A percentile compares a stretch with the other conserved stretches of the same genome.
These are phyloP conservation scores for Zoysia pacifica DNA, from an alignment of 176 grass and related monocot species.

Conservation along the genomic window DNA sequence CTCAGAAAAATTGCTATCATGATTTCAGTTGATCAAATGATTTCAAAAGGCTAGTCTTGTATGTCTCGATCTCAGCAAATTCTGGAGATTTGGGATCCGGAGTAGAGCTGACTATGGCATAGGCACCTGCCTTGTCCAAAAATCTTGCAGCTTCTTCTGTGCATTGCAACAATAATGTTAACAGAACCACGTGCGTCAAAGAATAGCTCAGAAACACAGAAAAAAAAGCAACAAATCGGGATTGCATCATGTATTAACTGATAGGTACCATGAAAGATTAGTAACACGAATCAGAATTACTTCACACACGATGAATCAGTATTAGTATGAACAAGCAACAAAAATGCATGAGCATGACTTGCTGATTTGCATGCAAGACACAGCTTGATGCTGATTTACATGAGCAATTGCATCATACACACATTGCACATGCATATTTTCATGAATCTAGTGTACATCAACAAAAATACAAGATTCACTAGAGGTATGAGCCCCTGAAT, in stretches of 20 bases:
- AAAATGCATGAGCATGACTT: neutral
- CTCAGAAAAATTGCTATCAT: conserved; percentile 1
- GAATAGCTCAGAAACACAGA: neutral
- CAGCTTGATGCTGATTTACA: neutral
- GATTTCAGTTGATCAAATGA: conserved; percentile 59
- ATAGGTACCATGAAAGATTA: no score
- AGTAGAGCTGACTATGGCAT: conserved; percentile 61
- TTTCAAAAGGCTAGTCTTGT: conserved; percentile 59
- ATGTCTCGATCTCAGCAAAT: conserved; percentile 65
- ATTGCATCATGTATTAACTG: no score
- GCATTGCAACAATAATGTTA: conserved; percentile 30
- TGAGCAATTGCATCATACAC: neutral
- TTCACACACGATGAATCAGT: no score
- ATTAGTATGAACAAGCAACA: no score
- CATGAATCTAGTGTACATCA: neutral
- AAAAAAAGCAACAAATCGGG: neutral
- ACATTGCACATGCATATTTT: neutral
- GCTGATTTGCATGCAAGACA: neutral
- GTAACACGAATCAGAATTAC: no score
- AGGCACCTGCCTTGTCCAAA: conserved; percentile 69
- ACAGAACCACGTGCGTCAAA: conserved; percentile 8
- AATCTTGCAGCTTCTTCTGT: conserved; percentile 75
- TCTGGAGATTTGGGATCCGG: conserved; percentile 52
- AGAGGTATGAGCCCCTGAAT: neutral
- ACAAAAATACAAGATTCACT: conserved; percentile 2